These are phyloP conservation scores for Paratinospora sagittata DNA, from an alignment of 164 flowering plant genomes.

Conservation along the genomic window DNA sequence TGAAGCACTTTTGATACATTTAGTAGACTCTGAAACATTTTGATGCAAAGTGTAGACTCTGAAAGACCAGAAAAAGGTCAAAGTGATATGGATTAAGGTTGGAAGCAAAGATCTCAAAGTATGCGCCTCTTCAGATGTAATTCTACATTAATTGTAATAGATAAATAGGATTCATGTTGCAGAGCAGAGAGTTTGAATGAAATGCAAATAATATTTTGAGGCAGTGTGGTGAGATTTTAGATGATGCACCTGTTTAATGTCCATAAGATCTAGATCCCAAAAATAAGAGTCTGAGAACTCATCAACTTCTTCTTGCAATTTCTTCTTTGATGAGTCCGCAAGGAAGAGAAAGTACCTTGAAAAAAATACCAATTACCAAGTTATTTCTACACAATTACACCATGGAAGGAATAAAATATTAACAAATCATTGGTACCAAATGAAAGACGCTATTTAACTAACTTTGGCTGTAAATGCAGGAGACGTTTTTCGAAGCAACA, in stretches of 20 bases:
- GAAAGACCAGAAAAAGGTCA: neutral
- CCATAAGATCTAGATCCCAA: slow-evolving; percentile 60
- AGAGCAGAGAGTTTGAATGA: neutral
- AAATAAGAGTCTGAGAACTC: slow-evolving; percentile 76
- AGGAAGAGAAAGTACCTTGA: slow-evolving; percentile 72
- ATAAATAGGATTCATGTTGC: neutral
- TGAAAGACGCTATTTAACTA: slow-evolving; percentile 9
- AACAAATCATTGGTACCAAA: neutral
- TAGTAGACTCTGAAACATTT: no score
- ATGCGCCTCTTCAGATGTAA: neutral
- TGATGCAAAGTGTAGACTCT: neutral
- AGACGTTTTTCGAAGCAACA: slow-evolving; percentile 73
- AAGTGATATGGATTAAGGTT: neutral
- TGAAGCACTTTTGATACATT: neutral
- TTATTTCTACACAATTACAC: neutral
- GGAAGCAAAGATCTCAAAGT: neutral
- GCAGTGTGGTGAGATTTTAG: neutral
- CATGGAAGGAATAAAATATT: neutral
- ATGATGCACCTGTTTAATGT: slow-evolving; percentile 56
- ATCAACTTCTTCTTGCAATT: slow-evolving; percentile 70
- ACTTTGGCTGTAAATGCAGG: slow-evolving; percentile 81
- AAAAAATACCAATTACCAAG: neutral
- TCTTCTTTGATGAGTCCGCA: slow-evolving; percentile 57
- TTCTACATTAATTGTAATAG: neutral
- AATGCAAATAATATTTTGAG: neutral